Evolutionary conservation across 75 land plant genomes (phyloP), one percentile per base, ranked within the genome.

Genomic region (Adiantum capillusveneris): DNA sequence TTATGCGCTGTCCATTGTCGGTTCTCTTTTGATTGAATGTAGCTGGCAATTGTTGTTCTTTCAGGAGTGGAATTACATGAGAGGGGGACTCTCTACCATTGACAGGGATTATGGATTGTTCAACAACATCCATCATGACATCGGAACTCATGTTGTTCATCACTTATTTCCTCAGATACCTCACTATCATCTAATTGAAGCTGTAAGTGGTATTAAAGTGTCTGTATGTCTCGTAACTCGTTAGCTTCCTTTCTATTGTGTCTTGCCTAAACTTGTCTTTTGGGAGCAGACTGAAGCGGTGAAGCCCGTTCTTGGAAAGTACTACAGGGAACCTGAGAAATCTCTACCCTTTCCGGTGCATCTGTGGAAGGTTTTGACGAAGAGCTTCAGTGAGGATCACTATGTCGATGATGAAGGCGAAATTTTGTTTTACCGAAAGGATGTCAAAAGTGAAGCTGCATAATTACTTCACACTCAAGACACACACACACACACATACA

Each of bases 101-200:
- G 98, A 93, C 53, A 70, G 82, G 28, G 97, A 92, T 49, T 92
- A 92, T 66, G 96, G 97, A 36, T 57, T 57, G 78, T 61, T 93
- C 56, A 93, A 93, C 65, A 83, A 80, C 67, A 73, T 93, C 45
- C 98, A 89, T 59, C 98, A 93, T 66, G 85, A 93, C 64, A 89
- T 89, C 53, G 98, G 98, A 50, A 92, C 97, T 11, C 95, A 92
- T 71, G 97, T 92, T n/a, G 78, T 92, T 0, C 97, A 92, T 45
- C 97, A 92, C 66, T 73, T 92, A 51, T 92, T 92, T 63, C 95
- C 95, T 44, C 97, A 92, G 62, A 92, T 92, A 58, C 97, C 98
- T 48, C 98, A 93, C 46, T 88, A 92, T 62, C 75, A 85, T 66
- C 57, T 92, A 27, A 53, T 80, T 2, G 96, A 85, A 75, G 98